Conservation (phyloP, 2,329 filamentous ascomycete genomes). For the Alternaria rosae region DNA sequence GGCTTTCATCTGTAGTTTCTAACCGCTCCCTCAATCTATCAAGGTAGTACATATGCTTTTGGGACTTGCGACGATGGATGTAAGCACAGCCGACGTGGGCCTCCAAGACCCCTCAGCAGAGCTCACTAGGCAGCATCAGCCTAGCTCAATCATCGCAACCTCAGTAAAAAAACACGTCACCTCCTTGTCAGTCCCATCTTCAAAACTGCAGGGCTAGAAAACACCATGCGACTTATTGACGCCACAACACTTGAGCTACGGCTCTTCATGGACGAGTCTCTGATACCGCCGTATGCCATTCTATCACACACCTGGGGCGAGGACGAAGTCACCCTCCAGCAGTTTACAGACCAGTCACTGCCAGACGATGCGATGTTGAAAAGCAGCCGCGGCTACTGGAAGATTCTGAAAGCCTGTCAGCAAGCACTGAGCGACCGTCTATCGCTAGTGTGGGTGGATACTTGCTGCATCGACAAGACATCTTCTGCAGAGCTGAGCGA, state of each 20-base stretch:
- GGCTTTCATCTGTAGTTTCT: too few relatives aligned
- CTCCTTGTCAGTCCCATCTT: background rate
- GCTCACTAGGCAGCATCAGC: background rate
- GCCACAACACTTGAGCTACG: slow-evolving; percentile 8
- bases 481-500: slow-evolving; percentile 7
- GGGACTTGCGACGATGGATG: background rate
- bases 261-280: slow-evolving; percentile 14
- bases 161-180: background rate
- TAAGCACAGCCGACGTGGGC: background rate
- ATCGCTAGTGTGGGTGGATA: slow-evolving; percentile 23
- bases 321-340: slow-evolving; percentile 21
- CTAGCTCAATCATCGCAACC: background rate
- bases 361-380: background rate
- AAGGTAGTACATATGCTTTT: background rate
- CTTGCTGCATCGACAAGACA: slow-evolving; percentile 17
- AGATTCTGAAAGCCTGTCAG: slow-evolving; percentile 12
- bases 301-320: slow-evolving; percentile 26
- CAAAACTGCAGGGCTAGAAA: background rate
- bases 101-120: background rate
- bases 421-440: slow-evolving; percentile 13
- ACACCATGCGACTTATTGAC: slow-evolving; percentile 22
- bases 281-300: slow-evolving; percentile 27
- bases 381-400: background rate
- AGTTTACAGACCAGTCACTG: slow-evolving; percentile 8
- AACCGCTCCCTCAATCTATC: background rate